Evolutionary conservation across 2,329 filamentous ascomycete genomes (phyloP), one percentile per base, ranked within the genome.

Genomic region (Sclerotinia sclerotiorum): DNA sequence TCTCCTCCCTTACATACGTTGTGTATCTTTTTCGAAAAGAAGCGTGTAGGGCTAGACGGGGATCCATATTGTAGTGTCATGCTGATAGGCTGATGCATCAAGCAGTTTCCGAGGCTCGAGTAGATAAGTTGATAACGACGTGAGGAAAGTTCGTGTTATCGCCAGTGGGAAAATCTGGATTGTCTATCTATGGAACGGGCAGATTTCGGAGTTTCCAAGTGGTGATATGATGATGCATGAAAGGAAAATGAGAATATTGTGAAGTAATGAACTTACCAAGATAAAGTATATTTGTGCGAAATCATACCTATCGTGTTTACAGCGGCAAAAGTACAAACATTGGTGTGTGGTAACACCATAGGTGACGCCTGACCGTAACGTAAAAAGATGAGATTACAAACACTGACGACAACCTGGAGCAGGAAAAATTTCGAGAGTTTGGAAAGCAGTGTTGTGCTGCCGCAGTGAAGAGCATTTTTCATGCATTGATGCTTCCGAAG

Each of bases 61-160:
- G 48, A 44, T 67, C 17, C 24, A 61, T 42, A 67, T 51, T 44
- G 46, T 35, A 67, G 46, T 62, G 62, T 29, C 65, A 58, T 67
- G 55, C 60, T 46, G 69, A 67, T 63, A 63, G 60, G 60, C 24
- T 52, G 15, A 62, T 51, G 32, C 60, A 51, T 32, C 60, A n/a
- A 46, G 46, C 32, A 49, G 29, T 27, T 51, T 62, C 44, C 46
- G 46, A 62, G 58, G 27, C 19, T 62, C 21, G 58, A 62, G 32
- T 39, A 62, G 60, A 62, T 62, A 62, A 51, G 46, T 62, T 62
- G 60, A 62, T 62, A 62, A 51, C 48, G 32, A 32, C 51, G 8
- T 68, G 70, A 72, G 67, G 60, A 69, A 68, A 58, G 55, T 67
- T 51, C 65, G 64, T 65, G 70, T 54, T 35, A 65, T 65, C 48